phyloP scores from a whole-genome alignment of 2,329 filamentous ascomycete species.

The Ascochyta fabae region DNA sequence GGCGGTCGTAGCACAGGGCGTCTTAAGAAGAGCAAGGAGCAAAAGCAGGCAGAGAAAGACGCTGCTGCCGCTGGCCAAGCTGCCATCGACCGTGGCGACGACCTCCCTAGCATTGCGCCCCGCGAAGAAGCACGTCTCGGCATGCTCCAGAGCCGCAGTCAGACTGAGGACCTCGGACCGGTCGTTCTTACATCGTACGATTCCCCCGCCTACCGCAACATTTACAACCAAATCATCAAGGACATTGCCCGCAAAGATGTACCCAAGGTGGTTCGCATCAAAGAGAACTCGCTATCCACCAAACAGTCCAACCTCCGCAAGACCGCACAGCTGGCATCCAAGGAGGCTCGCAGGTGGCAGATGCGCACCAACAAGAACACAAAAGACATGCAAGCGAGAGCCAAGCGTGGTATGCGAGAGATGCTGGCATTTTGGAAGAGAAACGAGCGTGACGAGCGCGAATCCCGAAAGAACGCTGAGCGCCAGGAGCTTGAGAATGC shows the following conservation, averaged over 20 bases:
- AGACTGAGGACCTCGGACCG: constrained; percentile 57
- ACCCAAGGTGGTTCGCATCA: constrained; percentile 88
- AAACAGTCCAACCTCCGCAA: constrained; percentile 97
- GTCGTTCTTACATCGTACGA: constrained; percentile 65
- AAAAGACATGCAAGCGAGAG: constrained; percentile 94
- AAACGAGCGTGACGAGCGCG: constrained; percentile 96
- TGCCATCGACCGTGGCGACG: constrained; percentile 78
- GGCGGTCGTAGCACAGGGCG: constrained; percentile 64
- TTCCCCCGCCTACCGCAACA: constrained; percentile 93
- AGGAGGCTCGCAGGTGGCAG: constrained; percentile 97
- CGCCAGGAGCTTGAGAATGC: constrained; percentile 96
- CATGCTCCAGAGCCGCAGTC: constrained; percentile 50
- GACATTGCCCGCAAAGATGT: constrained; percentile 94
- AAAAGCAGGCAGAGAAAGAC: constrained; percentile 72
- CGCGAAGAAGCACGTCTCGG: constrained; percentile 63
- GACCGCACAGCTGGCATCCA: constrained; percentile 93
- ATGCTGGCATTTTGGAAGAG: constrained; percentile 99
- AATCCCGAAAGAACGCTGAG: constrained; percentile 91
- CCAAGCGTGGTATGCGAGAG: constrained; percentile 97
- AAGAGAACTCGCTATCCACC: constrained; percentile 81
- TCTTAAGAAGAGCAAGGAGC: constrained; percentile 85
- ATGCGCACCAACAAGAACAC: constrained; percentile 97
- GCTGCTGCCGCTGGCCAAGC: constrained; percentile 88
- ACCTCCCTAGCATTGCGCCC: constrained; percentile 67
- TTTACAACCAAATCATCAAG: constrained; percentile 97